phyloP scores from a whole-genome alignment of 2,329 filamentous ascomycete species.

The Aureobasidium subglaciale region DNA sequence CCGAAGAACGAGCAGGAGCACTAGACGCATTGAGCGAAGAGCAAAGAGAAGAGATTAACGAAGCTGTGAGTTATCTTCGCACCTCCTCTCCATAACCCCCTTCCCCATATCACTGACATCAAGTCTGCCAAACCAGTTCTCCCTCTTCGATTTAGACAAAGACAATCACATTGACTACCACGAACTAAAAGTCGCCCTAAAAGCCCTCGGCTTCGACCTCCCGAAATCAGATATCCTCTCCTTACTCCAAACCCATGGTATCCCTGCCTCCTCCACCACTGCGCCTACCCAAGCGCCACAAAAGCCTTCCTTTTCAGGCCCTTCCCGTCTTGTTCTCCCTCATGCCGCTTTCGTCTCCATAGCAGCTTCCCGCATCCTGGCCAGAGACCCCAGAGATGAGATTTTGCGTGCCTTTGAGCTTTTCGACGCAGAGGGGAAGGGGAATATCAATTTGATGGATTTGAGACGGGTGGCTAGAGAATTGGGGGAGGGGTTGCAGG shows the following conservation, averaged over 20 bases:
- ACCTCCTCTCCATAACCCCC: background rate
- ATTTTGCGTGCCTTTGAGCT: constrained; percentile 84
- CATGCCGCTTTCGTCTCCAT: constrained; percentile 67
- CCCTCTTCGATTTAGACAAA: constrained; percentile 93
- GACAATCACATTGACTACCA: constrained; percentile 94
- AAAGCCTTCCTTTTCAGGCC: constrained; percentile 31
- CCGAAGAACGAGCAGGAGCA: constrained; percentile 36
- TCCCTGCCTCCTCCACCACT: constrained; percentile 38
- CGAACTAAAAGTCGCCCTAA: constrained; percentile 93
- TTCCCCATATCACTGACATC: background rate
- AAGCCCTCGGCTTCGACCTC: constrained; percentile 88
- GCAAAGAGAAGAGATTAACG: constrained; percentile 66
- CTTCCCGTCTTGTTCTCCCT: constrained; percentile 62
- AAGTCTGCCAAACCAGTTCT: constrained; percentile 67
- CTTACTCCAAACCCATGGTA: constrained; percentile 74
- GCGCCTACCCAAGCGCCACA: constrained; percentile 30
- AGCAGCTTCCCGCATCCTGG: constrained; percentile 69
- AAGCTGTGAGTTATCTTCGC: constrained; percentile 59
- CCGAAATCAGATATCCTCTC: constrained; percentile 77
- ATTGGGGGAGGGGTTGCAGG: constrained; percentile 84
- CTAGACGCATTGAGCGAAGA: constrained; percentile 62
- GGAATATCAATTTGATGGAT: constrained; percentile 82
- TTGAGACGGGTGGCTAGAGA: constrained; percentile 81
- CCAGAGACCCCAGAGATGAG: constrained; percentile 82
- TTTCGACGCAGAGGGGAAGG: constrained; percentile 90